Evolutionary conservation across 176 grass and related monocot genomes (phyloP).

Genomic region (Cenchrus fungigraminus): DNA sequence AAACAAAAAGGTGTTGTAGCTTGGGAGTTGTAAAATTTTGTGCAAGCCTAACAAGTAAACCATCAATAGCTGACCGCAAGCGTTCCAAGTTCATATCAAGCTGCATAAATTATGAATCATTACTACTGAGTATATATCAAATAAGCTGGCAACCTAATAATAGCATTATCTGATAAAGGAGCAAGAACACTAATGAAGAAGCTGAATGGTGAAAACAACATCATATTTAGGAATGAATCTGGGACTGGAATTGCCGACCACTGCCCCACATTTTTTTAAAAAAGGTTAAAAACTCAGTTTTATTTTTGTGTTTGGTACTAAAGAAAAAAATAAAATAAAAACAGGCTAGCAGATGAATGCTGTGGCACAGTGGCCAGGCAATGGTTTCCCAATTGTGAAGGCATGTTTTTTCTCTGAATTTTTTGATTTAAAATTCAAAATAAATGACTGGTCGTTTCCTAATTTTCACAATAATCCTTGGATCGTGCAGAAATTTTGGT

Average conservation of each 20-base stretch:
- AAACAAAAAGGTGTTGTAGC: conserved; percentile 79
- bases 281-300: background rate
- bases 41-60: conserved; percentile 69
- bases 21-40: conserved; percentile 62
- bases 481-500: background rate
- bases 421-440: background rate
- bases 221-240: background rate
- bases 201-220: background rate
- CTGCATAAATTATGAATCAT: conserved; percentile 53
- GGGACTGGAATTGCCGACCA: background rate
- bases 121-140: background rate
- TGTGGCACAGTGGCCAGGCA: background rate
- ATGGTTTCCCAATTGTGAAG: conserved; percentile 7
- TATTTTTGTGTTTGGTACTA: background rate
- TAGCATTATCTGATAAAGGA: background rate
- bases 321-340: background rate
- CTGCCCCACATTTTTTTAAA: background rate
- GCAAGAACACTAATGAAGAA: conserved; percentile 23
- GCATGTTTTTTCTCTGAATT: background rate
- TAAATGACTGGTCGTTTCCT: background rate
- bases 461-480: background rate
- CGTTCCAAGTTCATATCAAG: conserved; percentile 86
- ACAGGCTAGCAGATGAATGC: background rate
- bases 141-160: conserved; percentile 18
- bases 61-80: conserved; percentile 69